Conservation (phyloP, 2,329 filamentous ascomycete genomes). For the Phialophora verrucosa region DNA sequence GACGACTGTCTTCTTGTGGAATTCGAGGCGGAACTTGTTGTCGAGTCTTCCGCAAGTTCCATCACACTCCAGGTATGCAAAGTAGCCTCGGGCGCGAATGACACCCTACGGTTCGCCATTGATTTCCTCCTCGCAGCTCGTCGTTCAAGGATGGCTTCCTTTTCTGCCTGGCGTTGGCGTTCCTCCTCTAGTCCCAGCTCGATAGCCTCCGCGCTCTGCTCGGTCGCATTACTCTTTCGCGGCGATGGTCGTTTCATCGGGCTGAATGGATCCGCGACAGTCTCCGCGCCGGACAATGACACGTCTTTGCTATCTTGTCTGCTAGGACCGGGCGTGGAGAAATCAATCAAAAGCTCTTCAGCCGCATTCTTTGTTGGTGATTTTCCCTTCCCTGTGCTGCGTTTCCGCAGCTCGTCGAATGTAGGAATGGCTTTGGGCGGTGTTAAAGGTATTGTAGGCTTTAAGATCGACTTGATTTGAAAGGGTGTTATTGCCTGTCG, state of each 20-base stretch:
- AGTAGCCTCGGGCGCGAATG: constrained; percentile 95
- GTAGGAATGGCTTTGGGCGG: constrained; percentile 70
- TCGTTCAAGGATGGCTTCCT: constrained; percentile 68
- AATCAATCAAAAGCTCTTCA: constrained; percentile 49
- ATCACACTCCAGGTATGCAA: constrained; percentile 96
- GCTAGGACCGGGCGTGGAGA: constrained; percentile 48
- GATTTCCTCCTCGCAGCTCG: constrained; percentile 91
- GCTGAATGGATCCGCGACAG: constrained; percentile 40
- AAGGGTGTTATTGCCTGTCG: constrained; percentile 50
- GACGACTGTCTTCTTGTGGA: constrained; percentile 75
- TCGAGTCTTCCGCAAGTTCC: constrained; percentile 86
- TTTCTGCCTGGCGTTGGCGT: constrained; percentile 64
- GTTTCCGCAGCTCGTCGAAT: constrained; percentile 58
- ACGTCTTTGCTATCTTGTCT: constrained; percentile 47
- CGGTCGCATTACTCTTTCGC: constrained; percentile 3
- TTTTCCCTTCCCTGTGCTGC: constrained; percentile 46
- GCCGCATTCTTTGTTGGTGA: constrained; percentile 36
- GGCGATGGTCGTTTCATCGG: constrained; percentile 32
- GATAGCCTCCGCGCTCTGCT: constrained; percentile 43
- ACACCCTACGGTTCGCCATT: constrained; percentile 88
- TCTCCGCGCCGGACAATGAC: constrained; percentile 60
- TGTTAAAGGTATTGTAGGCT: constrained; percentile 71
- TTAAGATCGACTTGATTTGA: constrained; percentile 74
- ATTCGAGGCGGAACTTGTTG: constrained; percentile 74
- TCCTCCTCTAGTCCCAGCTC: constrained; percentile 73